These are phyloP conservation scores for Meredithiella fracta DNA, from an alignment of 2,329 filamentous ascomycete species.

Conservation along the genomic window DNA sequence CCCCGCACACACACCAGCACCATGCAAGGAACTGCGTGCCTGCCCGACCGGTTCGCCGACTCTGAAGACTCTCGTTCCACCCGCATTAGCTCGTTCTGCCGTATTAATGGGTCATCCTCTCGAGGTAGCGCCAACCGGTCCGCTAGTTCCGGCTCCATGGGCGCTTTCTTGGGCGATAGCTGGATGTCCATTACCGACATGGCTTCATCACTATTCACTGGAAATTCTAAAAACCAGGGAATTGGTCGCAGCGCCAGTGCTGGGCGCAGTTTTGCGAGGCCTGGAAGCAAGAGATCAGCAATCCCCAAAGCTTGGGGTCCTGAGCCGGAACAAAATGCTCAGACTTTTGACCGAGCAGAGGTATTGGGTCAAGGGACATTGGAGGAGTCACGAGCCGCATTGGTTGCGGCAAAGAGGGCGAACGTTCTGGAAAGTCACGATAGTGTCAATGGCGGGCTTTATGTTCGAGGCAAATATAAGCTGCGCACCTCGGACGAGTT, in stretches of 20 bases:
- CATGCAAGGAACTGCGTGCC: constrained; percentile 12
- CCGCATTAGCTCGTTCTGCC: constrained; percentile 1
- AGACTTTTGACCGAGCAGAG: neutral
- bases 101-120: neutral
- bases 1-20: constrained; percentile 5
- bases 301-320: constrained; percentile 31
- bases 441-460: constrained; percentile 40
- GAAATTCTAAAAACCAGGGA: constrained; percentile 3
- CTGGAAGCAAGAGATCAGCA: constrained; percentile 8
- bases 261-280: neutral
- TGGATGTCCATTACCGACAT: constrained; percentile 14
- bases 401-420: constrained; percentile 40
- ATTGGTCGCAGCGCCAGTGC: constrained; percentile 8
- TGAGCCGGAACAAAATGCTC: constrained; percentile 22
- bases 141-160: constrained; percentile 7
- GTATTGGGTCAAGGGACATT: constrained; percentile 21
- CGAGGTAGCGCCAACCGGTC: constrained; percentile 1
- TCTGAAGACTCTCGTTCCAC: neutral
- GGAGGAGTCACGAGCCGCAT: constrained; percentile 35
- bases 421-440: constrained; percentile 46
- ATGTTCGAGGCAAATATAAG: constrained; percentile 40
- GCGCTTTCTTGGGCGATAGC: constrained; percentile 11
- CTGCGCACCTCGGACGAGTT: constrained; percentile 52
- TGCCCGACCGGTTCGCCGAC: constrained; percentile 7
- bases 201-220: constrained; percentile 10